phyloP scores from a whole-genome alignment of 345 rosid species.

The Euphorbia pulcherrima region DNA sequence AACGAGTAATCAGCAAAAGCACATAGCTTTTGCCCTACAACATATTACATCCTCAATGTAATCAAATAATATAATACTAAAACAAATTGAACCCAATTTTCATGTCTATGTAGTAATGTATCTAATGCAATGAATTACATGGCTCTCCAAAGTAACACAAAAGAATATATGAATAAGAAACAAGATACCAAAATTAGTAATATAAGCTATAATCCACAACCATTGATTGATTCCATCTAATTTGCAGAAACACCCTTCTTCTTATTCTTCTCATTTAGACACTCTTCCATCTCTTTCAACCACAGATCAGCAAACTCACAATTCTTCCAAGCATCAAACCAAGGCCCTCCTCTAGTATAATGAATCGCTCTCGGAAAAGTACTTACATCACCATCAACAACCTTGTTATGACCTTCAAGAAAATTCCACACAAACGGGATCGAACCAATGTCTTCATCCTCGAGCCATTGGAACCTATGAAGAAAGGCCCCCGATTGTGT shows the following conservation, averaged over 20 bases:
- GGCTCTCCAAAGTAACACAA: background rate
- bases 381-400: conserved; percentile 51
- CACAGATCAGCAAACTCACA: conserved; percentile 93
- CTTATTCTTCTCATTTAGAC: conserved; percentile 12
- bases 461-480: conserved; percentile 97
- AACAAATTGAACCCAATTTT: background rate
- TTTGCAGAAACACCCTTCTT: conserved; percentile 3
- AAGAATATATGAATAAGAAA: conserved; percentile 4
- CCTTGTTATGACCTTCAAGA: conserved; percentile 89
- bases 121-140: background rate
- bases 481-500: conserved; percentile 76
- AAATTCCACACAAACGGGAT: conserved; percentile 88
- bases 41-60: background rate
- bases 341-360: conserved; percentile 94
- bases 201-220: background rate
- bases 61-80: conserved; percentile 1
- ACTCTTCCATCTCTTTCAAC: conserved; percentile 73
- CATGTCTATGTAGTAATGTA: background rate
- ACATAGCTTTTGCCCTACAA: conserved; percentile 1
- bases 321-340: conserved; percentile 93
- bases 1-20: background rate
- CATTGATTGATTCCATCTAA: background rate
- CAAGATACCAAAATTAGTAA: background rate
- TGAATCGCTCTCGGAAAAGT: conserved; percentile 80
- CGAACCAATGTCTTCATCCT: conserved; percentile 80